phyloP scores from a whole-genome alignment of 192 early-diverging fungal species.

The Umbelopsis isabellina region DNA sequence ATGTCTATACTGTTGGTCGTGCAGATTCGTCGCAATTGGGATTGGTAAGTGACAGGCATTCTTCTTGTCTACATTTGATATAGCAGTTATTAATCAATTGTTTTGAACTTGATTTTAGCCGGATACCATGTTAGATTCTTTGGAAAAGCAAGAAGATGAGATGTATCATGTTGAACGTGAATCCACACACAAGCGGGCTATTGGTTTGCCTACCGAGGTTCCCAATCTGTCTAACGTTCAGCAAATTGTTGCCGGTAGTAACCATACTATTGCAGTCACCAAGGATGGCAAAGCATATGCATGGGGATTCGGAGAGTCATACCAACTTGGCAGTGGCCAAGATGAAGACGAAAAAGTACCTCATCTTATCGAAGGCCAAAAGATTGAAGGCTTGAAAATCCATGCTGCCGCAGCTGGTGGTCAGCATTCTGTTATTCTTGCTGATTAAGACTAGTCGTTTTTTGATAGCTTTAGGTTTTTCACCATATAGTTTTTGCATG shows the following conservation, averaged over 20 bases:
- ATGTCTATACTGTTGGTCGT: slow-evolving; percentile 82
- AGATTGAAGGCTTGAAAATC: slow-evolving; percentile 68
- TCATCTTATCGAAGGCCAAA: slow-evolving; percentile 64
- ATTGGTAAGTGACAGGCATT: slow-evolving; percentile 30
- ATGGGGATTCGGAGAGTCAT: slow-evolving; percentile 91
- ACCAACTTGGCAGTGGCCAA: slow-evolving; percentile 79
- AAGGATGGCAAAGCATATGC: slow-evolving; percentile 67
- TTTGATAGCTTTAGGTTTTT: not conserved
- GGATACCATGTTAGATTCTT: not conserved
- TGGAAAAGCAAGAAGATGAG: slow-evolving; percentile 27
- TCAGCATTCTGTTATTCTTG: slow-evolving; percentile 74
- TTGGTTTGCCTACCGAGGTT: slow-evolving; percentile 62
- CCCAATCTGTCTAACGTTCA: slow-evolving; percentile 40
- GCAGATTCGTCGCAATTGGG: slow-evolving; percentile 86
- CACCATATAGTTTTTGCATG: not conserved
- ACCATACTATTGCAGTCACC: slow-evolving; percentile 59
- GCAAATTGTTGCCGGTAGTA: slow-evolving; percentile 59
- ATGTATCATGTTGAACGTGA: slow-evolving; percentile 14
- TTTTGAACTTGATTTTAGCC: not conserved
- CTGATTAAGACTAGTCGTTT: not conserved
- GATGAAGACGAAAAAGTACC: slow-evolving; percentile 74
- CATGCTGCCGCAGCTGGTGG: slow-evolving; percentile 75
- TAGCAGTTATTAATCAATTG: slow-evolving; percentile 8
- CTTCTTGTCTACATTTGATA: not conserved
- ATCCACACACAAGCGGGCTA: slow-evolving; percentile 55